phyloP scores from a whole-genome alignment of 75 land plant genomes.

The Cryptomeria japonica region DNA sequence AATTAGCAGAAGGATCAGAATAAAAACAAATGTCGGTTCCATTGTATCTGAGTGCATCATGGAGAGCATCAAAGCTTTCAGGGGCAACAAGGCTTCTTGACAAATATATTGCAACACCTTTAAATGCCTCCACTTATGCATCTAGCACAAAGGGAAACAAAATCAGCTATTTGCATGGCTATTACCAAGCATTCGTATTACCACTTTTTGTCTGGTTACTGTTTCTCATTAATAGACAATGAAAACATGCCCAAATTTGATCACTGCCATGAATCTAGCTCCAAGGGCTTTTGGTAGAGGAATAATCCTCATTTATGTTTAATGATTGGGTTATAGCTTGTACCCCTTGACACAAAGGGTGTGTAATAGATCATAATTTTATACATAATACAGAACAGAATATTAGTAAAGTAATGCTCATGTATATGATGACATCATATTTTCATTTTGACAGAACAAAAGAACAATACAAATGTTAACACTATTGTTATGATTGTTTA shows the following conservation, averaged over 20 bases:
- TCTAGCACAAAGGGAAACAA: too few species aligned
- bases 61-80: conserved; percentile 68
- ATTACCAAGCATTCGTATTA: too few species aligned
- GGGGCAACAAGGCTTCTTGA: conserved; percentile 74
- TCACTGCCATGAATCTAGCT: not conserved
- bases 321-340: not conserved
- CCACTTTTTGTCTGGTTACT: too few species aligned
- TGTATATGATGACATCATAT: not conserved
- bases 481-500: not conserved
- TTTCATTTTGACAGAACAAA: not conserved
- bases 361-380: not conserved
- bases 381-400: not conserved
- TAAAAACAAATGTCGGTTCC: conserved; percentile 68
- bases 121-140: too few species aligned
- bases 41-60: conserved; percentile 65
- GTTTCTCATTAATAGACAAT: too few species aligned
- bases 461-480: not conserved
- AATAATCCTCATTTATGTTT: not conserved
- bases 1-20: conserved; percentile 62
- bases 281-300: not conserved
- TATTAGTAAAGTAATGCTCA: not conserved
- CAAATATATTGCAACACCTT: conserved; percentile 70
- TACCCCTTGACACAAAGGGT: not conserved
- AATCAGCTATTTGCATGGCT: too few species aligned
- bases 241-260: too few species aligned